Evolutionary conservation across 257 asterid genomes (phyloP).

Genomic region (Paulownia fortunei): DNA sequence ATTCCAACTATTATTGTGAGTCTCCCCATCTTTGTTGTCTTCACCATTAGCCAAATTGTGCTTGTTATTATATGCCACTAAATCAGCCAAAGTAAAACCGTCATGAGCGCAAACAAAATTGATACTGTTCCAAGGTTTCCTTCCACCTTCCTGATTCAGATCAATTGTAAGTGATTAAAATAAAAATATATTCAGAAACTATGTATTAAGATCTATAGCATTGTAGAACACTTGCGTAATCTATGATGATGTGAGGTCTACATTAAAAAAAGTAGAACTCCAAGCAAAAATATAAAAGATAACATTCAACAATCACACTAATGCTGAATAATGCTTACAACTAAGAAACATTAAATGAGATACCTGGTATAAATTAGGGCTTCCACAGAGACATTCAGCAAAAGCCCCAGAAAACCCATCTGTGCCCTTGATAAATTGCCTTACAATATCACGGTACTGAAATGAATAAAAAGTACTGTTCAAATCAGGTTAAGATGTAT

Average conservation of each 20-base stretch:
- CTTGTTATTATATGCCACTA: conserved; percentile 87
- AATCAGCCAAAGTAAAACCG: conserved; percentile 97
- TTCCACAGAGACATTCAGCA: conserved; percentile 97
- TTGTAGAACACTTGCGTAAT: neutral
- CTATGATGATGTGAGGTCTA: neutral
- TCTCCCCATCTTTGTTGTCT: conserved; percentile 95
- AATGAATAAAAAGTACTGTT: conserved; percentile 17
- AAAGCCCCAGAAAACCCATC: conserved; percentile 97
- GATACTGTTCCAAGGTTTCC: conserved; percentile 96
- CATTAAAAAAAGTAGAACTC: neutral
- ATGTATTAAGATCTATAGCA: conserved; percentile 3
- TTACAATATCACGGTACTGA: conserved; percentile 90
- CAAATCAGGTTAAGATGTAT: conserved; percentile 1
- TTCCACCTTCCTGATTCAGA: conserved; percentile 89
- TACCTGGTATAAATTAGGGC: conserved; percentile 96
- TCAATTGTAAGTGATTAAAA: conserved; percentile 26
- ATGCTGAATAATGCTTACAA: neutral
- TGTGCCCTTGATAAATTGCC: conserved; percentile 97
- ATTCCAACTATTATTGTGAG: conserved; percentile 97
- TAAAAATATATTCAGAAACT: neutral
- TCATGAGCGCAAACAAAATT: conserved; percentile 95
- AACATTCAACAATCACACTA: conserved; percentile 18
- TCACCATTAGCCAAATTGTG: conserved; percentile 95
- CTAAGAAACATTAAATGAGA: conserved; percentile 23
- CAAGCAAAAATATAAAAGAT: neutral